A percentile compares a stretch with the other conserved stretches of the same genome.
Evolutionary conservation across 225 moss, liverwort and hornwort species (phyloP).

Genomic region (Straminergon stramineum): DNA sequence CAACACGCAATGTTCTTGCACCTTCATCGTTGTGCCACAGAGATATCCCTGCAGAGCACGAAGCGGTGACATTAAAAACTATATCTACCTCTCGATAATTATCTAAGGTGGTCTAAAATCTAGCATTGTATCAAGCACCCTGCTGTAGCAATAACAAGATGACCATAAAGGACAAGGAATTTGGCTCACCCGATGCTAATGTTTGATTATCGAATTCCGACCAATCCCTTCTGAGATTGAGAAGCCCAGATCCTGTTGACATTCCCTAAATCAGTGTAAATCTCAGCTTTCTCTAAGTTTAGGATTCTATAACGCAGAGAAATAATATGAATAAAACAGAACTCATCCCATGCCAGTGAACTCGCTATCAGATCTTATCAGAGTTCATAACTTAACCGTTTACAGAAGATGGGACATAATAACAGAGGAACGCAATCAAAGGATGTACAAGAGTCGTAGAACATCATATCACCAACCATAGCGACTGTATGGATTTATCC

Average conservation of each 20-base stretch:
- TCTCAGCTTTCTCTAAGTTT: neutral
- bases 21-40: slow-evolving; percentile 55
- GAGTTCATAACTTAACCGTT: neutral
- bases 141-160: neutral
- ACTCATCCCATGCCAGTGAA: neutral
- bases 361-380: neutral
- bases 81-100: neutral
- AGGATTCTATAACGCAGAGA: neutral
- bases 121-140: neutral
- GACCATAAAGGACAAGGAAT: neutral
- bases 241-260: slow-evolving; percentile 19
- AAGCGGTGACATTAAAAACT: neutral
- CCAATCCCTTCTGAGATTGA: slow-evolving; percentile 7
- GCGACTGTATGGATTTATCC: neutral
- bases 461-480: neutral
- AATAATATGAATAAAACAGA: neutral
- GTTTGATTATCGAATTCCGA: slow-evolving; percentile 32
- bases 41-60: slow-evolving; percentile 21
- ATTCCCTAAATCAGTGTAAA: neutral
- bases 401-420: neutral
- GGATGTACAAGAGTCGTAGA: neutral
- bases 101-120: neutral
- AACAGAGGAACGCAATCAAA: neutral
- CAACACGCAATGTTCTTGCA: slow-evolving; percentile 48
- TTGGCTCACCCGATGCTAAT: slow-evolving; percentile 33